Conservation (phyloP, 2,329 filamentous ascomycete species). For the Aotearoamyces nothofagi region DNA sequence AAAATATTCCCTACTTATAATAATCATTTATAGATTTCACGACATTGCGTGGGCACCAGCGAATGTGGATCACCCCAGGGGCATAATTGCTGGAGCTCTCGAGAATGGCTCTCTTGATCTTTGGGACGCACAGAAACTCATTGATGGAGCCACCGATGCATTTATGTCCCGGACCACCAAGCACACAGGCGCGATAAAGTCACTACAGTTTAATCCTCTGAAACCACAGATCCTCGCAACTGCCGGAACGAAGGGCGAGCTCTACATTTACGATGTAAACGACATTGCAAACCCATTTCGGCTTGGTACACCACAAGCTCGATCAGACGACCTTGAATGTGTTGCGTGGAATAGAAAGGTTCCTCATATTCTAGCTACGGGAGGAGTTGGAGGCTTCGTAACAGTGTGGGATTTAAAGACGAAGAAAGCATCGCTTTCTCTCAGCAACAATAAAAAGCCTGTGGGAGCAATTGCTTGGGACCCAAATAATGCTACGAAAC, state of each 20-base stretch:
- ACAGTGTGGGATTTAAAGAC: slow-evolving; percentile 98
- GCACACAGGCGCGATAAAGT: slow-evolving; percentile 84
- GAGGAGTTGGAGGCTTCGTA: slow-evolving; percentile 83
- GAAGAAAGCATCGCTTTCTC: slow-evolving; percentile 89
- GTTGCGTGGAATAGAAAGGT: slow-evolving; percentile 99
- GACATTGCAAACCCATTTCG: slow-evolving; percentile 80
- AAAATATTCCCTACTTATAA: slow-evolving; percentile 12
- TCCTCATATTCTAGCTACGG: slow-evolving; percentile 87
- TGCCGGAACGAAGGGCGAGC: slow-evolving; percentile 85
- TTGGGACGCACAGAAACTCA: slow-evolving; percentile 71
- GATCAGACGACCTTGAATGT: slow-evolving; percentile 89
- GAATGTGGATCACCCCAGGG: slow-evolving; percentile 61
- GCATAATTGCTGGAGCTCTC: slow-evolving; percentile 87
- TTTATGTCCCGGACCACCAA: slow-evolving; percentile 76
- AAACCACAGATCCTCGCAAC: slow-evolving; percentile 85
- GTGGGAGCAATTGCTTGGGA: slow-evolving; percentile 97
- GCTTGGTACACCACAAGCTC: slow-evolving; percentile 72
- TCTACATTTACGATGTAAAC: slow-evolving; percentile 90
- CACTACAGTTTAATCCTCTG: slow-evolving; percentile 90
- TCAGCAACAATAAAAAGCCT: slow-evolving; percentile 87
- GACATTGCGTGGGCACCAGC: slow-evolving; percentile 89
- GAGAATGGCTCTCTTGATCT: slow-evolving; percentile 89
- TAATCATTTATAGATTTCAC: slow-evolving; percentile 55
- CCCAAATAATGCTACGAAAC: slow-evolving; percentile 84
- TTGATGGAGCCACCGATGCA: slow-evolving; percentile 48